Conservation (phyloP, 2,329 filamentous ascomycete species). For the Botrytis paeoniae region DNA sequence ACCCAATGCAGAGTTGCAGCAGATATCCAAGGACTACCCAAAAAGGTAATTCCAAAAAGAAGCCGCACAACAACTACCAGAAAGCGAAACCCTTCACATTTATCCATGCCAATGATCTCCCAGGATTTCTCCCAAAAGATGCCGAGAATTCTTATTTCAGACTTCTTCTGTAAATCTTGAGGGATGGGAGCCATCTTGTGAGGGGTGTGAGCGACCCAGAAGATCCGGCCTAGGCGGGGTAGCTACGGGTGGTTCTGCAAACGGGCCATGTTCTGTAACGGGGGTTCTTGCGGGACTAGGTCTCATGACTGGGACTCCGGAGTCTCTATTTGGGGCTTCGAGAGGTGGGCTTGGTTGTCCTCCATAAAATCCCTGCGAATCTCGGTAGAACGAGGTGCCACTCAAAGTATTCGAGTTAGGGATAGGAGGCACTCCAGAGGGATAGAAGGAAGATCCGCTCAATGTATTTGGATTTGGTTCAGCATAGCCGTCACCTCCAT, state of each 20-base stretch:
- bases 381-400: constrained; percentile 51
- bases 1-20: constrained; percentile 21
- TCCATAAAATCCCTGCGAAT: constrained; percentile 47
- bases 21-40: constrained; percentile 25
- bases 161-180: constrained; percentile 49
- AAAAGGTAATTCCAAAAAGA: neutral
- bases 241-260: constrained; percentile 23
- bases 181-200: constrained; percentile 45
- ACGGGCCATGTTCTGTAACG: constrained; percentile 53
- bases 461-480: constrained; percentile 38
- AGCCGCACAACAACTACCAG: constrained; percentile 27
- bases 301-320: constrained; percentile 58
- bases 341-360: constrained; percentile 39
- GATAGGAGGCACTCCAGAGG: constrained; percentile 11
- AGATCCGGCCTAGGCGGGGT: constrained; percentile 32
- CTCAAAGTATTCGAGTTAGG: constrained; percentile 43
- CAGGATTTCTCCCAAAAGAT: constrained; percentile 12
- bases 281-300: constrained; percentile 65
- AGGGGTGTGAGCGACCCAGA: constrained; percentile 44
- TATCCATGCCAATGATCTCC: constrained; percentile 25
- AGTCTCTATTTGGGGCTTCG: constrained; percentile 40
- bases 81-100: constrained; percentile 30
- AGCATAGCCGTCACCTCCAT: constrained; percentile 61
- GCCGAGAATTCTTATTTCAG: constrained; percentile 31
- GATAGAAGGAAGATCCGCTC: constrained; percentile 52